Evolutionary conservation across 257 asterid species (phyloP), one percentile per base, ranked within the genome.

Genomic region (Petunia axillaris): DNA sequence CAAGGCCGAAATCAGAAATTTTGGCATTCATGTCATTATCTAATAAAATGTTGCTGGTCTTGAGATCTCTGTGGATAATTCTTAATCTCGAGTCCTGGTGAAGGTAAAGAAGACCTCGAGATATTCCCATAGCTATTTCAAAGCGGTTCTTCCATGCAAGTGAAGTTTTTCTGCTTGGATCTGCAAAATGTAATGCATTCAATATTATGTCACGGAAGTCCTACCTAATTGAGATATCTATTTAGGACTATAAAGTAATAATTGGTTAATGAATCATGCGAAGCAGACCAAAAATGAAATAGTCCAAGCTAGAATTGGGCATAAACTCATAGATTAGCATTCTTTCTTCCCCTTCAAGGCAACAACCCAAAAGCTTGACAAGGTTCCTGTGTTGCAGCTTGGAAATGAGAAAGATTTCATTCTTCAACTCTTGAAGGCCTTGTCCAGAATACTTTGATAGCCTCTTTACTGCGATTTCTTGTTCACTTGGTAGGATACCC

Each of bases 281-380:
- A 75, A 11, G 2, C 62, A 53, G 39, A 79, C 77, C 64, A 25
- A 65, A 79, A 50, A 79, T 68, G 67, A 66, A 79, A 36, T 41
- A 54, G 53, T 79, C 82, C 54, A 79, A 70, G 66, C 78, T 79
- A 60, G 58, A 3, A 8, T 66, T 66, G 6, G 82, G 77, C 82
- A 79, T 62, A 7, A 48, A 79, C 43, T 79, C 82, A 15, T 53
- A 67, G 41, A 67, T 65, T 40, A 79, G 78, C 44, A 79, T 79
- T 54, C 76, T 79, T 57, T 79, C 77, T 79, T 55, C 78, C 67
- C 67, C 82, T 3, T 79, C 77, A 9, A 68, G n/a, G 82, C 78
- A 67, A 40, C 76, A 79, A 43, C 82, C 82, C 11, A 52, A 53
- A 15, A 79, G 59, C 16, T 63, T 79, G 41, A 55, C 58, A 25